phyloP scores from a whole-genome alignment of 2,329 filamentous ascomycete genomes.

The Apiospora arundinis region DNA sequence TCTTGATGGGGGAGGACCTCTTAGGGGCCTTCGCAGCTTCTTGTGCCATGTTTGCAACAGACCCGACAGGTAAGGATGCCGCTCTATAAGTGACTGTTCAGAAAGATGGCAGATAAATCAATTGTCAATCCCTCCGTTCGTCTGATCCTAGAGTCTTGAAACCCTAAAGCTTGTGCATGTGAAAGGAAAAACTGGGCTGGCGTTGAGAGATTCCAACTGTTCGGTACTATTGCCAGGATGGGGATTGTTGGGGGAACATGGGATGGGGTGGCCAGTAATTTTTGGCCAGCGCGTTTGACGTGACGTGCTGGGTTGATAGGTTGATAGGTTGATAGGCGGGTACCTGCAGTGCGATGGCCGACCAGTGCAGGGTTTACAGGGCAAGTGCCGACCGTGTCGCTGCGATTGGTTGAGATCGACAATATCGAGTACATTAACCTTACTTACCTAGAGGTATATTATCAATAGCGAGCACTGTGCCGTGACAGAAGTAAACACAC shows the following conservation, averaged over 20 bases:
- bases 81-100: not conserved
- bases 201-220: constrained; percentile 11
- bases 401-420: not conserved
- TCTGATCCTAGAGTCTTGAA: not conserved
- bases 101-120: not conserved
- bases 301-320: not conserved
- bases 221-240: constrained; percentile 18
- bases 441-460: not conserved
- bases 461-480: too few relatives aligned
- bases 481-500: not conserved
- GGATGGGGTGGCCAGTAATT: constrained; percentile 1
- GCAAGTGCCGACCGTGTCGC: not conserved
- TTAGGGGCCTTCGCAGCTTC: constrained; percentile 31
- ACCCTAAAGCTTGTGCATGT: not conserved
- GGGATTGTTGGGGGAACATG: constrained; percentile 9
- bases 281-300: constrained; percentile 12
- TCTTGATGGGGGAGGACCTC: constrained; percentile 55
- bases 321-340: not conserved
- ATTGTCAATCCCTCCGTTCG: not conserved
- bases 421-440: too few relatives aligned
- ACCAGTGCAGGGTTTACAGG: not conserved
- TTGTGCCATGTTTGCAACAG: constrained; percentile 5
- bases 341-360: constrained; percentile 15
- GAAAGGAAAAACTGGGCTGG: constrained; percentile 9
- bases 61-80: not conserved